Base-by-base conservation (phyloP, 805 yeast genomes). In the Geotrichum ghanense region DNA sequence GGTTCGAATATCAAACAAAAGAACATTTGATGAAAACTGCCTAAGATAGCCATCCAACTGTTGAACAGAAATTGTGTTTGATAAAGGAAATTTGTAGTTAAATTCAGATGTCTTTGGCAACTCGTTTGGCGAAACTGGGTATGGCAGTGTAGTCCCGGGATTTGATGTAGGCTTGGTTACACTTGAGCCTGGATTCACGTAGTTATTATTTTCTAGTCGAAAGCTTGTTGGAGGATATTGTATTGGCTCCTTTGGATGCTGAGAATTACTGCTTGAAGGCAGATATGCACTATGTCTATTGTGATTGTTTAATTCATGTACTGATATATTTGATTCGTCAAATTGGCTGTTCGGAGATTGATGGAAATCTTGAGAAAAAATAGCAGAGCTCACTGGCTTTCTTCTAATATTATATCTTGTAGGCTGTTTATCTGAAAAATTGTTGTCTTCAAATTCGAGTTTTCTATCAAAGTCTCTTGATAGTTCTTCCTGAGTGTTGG, bases 1-100 rank as follows among this genome's bases (percentile, higher is more conserved):
- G 16, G 80, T 67, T 53, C 97, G 68, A 39, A 79, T 72, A 60
- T 90, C 97, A 4, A 90, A 72, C 9, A 89, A 50, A n/a, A 89
- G 66, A 0, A 82, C 56, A 1, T 57, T 50, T 10, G 56, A 52
- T 1, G 63, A 61, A 20, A 51, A 50, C 20, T 45, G 27, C 22
- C 42, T 35, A 24, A 59, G 50, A 45, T 61, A 61, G 16, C 48
- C 34, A 2, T 44, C 48, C 22, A 62, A 50, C 16, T 50, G 48
- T 25, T 57, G 60, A 1, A 61, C 53, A 17, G 56, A 51, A 7
- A 61, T 47, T 6, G 58, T 45, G 2, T 56, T 47, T 2, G 66
- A 45, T 17, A 56, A 50, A 14, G 66, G 65, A 42, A 61, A 59
- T 3, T 51, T 43, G n/a, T n/a, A n/a, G n/a, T 17, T 21, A 24